Conservation (phyloP, 139 green algal genomes). For the Microglena sp. region DNA sequence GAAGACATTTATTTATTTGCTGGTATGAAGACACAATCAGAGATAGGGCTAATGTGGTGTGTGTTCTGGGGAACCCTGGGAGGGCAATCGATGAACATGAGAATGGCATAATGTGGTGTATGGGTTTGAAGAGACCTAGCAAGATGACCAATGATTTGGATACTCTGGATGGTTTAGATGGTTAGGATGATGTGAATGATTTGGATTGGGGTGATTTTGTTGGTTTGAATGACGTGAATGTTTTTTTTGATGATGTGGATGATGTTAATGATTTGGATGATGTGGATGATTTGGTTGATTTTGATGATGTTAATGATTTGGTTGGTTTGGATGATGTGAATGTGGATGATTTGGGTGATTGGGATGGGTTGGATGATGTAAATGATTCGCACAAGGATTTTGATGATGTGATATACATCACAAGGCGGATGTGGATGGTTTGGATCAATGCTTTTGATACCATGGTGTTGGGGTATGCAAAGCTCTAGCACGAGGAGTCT, state of each 20-base stretch:
- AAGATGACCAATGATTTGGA: not conserved
- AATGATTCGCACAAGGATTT: not conserved
- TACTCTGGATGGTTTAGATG: not conserved
- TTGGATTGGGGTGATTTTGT: no score
- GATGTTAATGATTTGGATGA: not conserved
- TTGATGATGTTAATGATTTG: no score
- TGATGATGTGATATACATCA: not conserved
- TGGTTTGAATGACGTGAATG: not conserved
- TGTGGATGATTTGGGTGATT: not conserved
- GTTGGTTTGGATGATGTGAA: no score
- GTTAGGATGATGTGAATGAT: no score
- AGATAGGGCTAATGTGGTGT: no score
- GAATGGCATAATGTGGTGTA: not conserved
- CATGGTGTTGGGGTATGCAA: slow-evolving; percentile 22
- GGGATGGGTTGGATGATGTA: not conserved
- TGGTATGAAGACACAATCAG: no score
- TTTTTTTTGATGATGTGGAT: not conserved
- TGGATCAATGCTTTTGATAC: not conserved
- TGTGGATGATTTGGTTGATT: not conserved
- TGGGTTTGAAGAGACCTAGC: not conserved
- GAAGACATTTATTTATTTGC: no score
- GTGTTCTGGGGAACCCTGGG: no score
- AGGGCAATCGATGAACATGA: no score
- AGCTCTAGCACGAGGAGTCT: no score
- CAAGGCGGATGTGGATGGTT: not conserved